These are phyloP conservation scores for Hortaea werneckii DNA, from an alignment of 2,329 filamentous ascomycete genomes.

Conservation along the genomic window DNA sequence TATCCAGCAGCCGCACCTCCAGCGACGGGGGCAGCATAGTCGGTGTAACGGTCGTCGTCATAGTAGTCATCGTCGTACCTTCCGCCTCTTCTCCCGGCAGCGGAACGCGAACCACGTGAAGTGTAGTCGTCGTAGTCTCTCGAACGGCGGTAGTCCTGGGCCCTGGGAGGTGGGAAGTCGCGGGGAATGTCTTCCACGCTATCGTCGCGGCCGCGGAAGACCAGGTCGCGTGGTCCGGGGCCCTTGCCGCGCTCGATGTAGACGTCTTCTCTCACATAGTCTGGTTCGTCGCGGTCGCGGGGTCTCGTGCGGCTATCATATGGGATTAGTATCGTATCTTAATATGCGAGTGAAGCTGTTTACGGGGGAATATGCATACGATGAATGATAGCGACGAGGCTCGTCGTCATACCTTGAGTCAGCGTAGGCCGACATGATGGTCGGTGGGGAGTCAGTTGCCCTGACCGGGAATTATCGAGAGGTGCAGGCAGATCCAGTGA, in stretches of 20 bases:
- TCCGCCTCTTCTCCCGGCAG: constrained; percentile 48
- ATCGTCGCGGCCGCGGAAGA: constrained; percentile 54
- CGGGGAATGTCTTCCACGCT: constrained; percentile 78
- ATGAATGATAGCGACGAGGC: constrained; percentile 33
- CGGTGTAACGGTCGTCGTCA: constrained; percentile 49
- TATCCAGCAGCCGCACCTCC: constrained; percentile 32
- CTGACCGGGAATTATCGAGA: too few species aligned
- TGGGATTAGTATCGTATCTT: not conserved
- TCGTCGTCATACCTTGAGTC: constrained; percentile 38
- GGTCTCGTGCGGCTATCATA: constrained; percentile 25
- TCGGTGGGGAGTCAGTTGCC: too few species aligned
- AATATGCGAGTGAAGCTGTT: constrained; percentile 7
- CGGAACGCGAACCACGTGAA: constrained; percentile 35
- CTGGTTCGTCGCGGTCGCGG: constrained; percentile 40
- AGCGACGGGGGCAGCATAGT: constrained; percentile 34
- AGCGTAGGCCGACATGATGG: constrained; percentile 40
- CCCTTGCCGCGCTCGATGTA: constrained; percentile 39
- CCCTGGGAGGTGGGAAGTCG: constrained; percentile 64
- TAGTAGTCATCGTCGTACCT: constrained; percentile 37
- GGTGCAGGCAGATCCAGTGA: too few species aligned
- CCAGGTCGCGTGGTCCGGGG: constrained; percentile 36
- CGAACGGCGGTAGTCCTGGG: constrained; percentile 14
- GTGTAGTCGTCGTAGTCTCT: constrained; percentile 29
- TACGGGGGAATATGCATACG: constrained; percentile 8
- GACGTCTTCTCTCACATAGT: constrained; percentile 40